A percentile compares a stretch with the other conserved stretches of the same genome.
Conservation (phyloP, 73 alveolate genomes). For the Uronychia binucleata region DNA sequence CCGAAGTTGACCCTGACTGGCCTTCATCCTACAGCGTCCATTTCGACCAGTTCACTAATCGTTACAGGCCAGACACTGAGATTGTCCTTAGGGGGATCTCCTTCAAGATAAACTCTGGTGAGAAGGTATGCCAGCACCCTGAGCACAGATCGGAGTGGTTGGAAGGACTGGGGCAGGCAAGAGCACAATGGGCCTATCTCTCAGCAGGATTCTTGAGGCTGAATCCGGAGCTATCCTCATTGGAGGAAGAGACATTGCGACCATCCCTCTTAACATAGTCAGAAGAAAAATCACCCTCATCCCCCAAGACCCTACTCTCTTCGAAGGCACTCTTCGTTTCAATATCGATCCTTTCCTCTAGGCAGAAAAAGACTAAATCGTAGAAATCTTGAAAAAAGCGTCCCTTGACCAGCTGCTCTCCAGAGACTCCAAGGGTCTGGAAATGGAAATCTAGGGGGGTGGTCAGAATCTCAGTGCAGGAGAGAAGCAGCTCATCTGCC, state of each 20-base stretch:
- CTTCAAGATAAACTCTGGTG: constrained; percentile 71
- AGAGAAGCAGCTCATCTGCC: constrained; percentile 92
- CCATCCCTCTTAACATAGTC: constrained; percentile 67
- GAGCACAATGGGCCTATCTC: constrained; percentile 83
- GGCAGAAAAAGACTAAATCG: constrained; percentile 67
- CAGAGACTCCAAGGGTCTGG: constrained; percentile 75
- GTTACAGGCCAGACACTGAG: constrained; percentile 89
- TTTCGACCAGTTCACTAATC: constrained; percentile 67
- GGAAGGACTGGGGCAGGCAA: constrained; percentile 98
- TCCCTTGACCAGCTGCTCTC: constrained; percentile 74
- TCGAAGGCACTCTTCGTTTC: constrained; percentile 89
- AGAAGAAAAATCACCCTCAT: constrained; percentile 88
- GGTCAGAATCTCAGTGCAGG: constrained; percentile 95
- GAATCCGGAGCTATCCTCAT: constrained; percentile 72
- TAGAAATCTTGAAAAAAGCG: constrained; percentile 66
- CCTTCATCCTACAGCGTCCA: constrained; percentile 76
- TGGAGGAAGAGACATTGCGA: constrained; percentile 85
- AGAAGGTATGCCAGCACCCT: constrained; percentile 42
- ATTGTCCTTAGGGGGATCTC: constrained; percentile 73
- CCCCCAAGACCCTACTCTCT: constrained; percentile 92
- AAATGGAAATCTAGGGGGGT: constrained; percentile 76
- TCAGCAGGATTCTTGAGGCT: constrained; percentile 92
- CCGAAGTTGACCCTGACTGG: constrained; percentile 61
- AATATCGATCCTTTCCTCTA: constrained; percentile 89
- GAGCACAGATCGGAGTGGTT: constrained; percentile 79